A percentile compares a stretch with the other conserved stretches of the same genome.
Evolutionary conservation across 2,329 filamentous ascomycete species (phyloP).

Genomic region (Nannizziopsis barbatae): DNA sequence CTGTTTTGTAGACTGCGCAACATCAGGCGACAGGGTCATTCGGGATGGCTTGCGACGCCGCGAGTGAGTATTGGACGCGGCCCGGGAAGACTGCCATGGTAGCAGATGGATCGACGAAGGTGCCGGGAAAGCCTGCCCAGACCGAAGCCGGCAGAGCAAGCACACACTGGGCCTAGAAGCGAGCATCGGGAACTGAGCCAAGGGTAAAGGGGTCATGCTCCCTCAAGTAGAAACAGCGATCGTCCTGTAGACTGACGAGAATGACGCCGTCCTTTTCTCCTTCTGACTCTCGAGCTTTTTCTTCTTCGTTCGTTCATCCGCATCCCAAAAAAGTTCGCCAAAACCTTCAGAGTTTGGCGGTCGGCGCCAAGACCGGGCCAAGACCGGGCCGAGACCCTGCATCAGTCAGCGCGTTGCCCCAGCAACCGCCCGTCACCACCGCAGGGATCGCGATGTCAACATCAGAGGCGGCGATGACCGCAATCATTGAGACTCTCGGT

Average conservation of each 20-base stretch:
- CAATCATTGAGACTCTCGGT: not conserved
- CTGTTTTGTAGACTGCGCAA: conserved; percentile 23
- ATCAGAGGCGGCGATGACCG: not conserved
- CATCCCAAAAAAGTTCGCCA: not conserved
- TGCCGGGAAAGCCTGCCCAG: not conserved
- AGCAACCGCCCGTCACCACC: not conserved
- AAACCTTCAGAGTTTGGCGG: not conserved
- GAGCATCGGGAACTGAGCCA: not conserved
- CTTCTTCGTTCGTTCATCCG: too few species aligned
- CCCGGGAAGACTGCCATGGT: conserved; percentile 25
- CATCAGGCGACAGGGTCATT: conserved; percentile 31
- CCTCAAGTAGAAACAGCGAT: not conserved
- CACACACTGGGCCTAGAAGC: conserved; percentile 17
- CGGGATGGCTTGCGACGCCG: conserved; percentile 28
- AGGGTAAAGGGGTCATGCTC: not conserved
- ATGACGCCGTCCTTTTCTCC: not conserved
- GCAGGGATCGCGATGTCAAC: conserved; percentile 3
- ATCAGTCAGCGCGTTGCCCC: not conserved
- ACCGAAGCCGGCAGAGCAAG: conserved; percentile 25
- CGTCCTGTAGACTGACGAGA: too few species aligned
- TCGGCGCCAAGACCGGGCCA: conserved; percentile 1
- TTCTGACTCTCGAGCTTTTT: not conserved
- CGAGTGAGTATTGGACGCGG: conserved; percentile 24
- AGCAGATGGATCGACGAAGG: conserved; percentile 7
- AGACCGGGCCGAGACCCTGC: too few species aligned